A percentile compares a stretch with the other conserved stretches of the same genome.
These are phyloP conservation scores for Tolypocladium tropicale DNA, from an alignment of 2,329 filamentous ascomycete genomes.

Conservation along the genomic window DNA sequence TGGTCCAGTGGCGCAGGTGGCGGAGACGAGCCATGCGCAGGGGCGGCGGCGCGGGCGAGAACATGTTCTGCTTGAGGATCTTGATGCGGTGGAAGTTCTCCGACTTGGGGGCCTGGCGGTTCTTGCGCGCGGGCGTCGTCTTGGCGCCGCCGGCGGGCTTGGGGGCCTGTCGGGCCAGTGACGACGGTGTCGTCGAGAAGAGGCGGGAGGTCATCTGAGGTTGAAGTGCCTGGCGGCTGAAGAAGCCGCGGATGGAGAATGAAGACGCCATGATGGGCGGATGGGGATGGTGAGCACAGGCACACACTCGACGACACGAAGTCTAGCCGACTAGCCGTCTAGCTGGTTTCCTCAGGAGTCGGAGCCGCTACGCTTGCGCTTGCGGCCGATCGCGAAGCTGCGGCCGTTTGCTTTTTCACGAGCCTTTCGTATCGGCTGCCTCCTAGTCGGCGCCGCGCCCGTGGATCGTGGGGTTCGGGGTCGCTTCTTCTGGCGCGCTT, in stretches of 20 bases:
- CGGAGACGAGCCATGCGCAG: conserved; percentile 83
- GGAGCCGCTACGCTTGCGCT: background rate
- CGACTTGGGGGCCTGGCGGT: conserved; percentile 19
- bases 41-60: conserved; percentile 48
- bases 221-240: conserved; percentile 12
- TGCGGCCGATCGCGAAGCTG: background rate
- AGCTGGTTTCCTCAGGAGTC: background rate
- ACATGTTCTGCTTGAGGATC: conserved; percentile 36
- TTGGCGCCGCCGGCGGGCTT: conserved; percentile 12
- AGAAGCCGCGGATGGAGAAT: conserved; percentile 19
- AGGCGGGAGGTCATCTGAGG: conserved; percentile 10
- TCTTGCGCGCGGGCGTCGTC: conserved; percentile 14
- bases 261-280: conserved; percentile 16
- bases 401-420: background rate
- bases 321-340: background rate
- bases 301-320: background rate
- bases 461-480: background rate
- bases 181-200: conserved; percentile 20
- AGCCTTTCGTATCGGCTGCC: background rate
- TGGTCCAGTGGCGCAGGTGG: conserved; percentile 93
- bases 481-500: background rate
- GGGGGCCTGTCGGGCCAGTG: conserved; percentile 19
- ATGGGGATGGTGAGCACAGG: background rate
- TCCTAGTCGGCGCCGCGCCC: background rate
- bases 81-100: conserved; percentile 32